Base-by-base conservation (phyloP, 352 stramenopile genomes). In the Phytophthora fragariaefolia region DNA sequence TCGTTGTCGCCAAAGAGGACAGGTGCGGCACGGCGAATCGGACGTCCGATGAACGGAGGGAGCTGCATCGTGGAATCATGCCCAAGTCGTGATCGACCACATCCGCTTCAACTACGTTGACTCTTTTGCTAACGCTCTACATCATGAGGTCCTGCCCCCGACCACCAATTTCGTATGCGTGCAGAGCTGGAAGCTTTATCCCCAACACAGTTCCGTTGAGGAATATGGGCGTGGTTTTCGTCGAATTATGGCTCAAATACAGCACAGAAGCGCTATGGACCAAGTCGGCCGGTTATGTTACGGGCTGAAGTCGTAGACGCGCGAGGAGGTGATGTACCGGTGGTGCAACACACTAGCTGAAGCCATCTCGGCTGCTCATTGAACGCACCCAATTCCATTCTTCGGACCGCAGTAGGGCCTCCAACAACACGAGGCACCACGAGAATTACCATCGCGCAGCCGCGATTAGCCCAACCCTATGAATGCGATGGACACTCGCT, bases 71-170 rank as follows among this genome's bases (percentile, higher is more conserved):
- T 43, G 36, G 36, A 20, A 43, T 17, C 36, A 43, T 43, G 36
- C 36, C 36, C 36, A 43, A 43, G 36, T 43, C 36, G 36, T n/a
- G 36, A 43, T 43, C 36, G 36, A 43, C 36, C 36, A 43, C 36
- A 43, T 43, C 36, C 36, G 36, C 36, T 22, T 43, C 36, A 18
- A 18, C 36, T 6, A 45, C 36, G 6, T 45, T 3, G 36, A 22
- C 4, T 45, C 36, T 2, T 43, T 43, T n/a, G 36, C 36, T 6
- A 43, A 43, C 36, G 36, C 36, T 20, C 36, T 43, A 8, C 36
- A 1, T 17, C 15, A n/a, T 45, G 36, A 22, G 36, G 9, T 45
- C 36, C 15, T 45, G 36, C 36, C 36, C 17, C 36, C 36, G 36
- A 43, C 36, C 17, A 43, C 6, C 17, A 22, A n/a, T 43, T 43